Evolutionary conservation across 208 protist genomes (phyloP), one percentile per base, ranked within the genome.

Genomic region (Crithidia mellificae): DNA sequence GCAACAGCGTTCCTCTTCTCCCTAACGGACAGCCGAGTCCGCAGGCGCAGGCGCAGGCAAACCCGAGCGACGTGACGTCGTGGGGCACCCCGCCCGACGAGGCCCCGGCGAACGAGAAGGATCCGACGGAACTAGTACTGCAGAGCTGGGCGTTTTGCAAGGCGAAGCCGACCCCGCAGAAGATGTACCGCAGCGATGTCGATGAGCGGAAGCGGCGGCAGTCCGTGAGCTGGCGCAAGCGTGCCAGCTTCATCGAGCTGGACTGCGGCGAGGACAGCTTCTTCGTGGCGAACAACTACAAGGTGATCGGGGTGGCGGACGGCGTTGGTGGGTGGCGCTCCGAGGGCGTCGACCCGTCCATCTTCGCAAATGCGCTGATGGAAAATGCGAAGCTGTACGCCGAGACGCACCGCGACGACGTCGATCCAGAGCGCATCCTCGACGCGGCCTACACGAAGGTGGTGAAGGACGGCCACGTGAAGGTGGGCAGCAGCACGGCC

Each of bases 201-300:
- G 92, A 94, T 63, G 89, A 95, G 72, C 78, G 79, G 41, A 80
- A 89, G 66, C 81, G 87, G 22, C 82, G 86, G 12, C 73, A 85
- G 59, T 59, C 36, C 34, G 65, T 94, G 22, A 57, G 71, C 47
- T 97, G 93, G 93, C 77, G 93, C 24, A 93, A 96, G 69, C 88
- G 93, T 5, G 73, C 86, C 2, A 92, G 85, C 63, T 97, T 95
- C 55, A 84, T 96, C 50, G 93, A 94, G 74, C 79, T 96, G 17
- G 89, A 97, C 88, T 97, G 93, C 68, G 93, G 93, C 22, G 93
- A 97, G 56, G 93, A 97, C 74, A 94, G 87, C 68, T 97, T 97
- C 80, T 96, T 97, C 54, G 91, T 97, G 29, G 77, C 89, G 24
- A 96, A 96, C 77, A 95, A 83, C 43, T 93, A 95, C 77, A 93